Conservation (phyloP, 768 basidiomycete genomes). For the Thelephora ganbajun region DNA sequence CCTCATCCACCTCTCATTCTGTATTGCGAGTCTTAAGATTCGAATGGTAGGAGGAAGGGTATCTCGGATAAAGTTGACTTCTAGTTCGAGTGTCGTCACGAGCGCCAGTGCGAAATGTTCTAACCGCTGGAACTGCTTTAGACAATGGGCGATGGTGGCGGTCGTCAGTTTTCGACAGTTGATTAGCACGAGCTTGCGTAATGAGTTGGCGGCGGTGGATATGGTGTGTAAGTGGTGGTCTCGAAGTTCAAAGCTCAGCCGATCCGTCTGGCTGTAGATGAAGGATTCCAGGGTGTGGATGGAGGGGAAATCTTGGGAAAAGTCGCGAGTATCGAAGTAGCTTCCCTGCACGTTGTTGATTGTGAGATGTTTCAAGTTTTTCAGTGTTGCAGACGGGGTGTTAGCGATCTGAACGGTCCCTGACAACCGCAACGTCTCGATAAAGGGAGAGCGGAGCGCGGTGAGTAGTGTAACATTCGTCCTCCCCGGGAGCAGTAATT, state of each 20-base stretch:
- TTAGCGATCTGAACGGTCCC: conserved; percentile 8
- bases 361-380: conserved; percentile 16
- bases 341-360: conserved; percentile 21
- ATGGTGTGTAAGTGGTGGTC: conserved; percentile 21
- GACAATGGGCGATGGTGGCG: conserved; percentile 15
- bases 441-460: conserved; percentile 11
- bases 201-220: conserved; percentile 7
- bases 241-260: conserved; percentile 23
- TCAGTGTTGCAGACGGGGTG: conserved; percentile 3
- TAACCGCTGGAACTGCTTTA: conserved; percentile 15
- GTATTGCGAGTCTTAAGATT: conserved; percentile 23
- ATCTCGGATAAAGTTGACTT: conserved; percentile 17
- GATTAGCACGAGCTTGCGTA: conserved; percentile 23
- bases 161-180: conserved; percentile 21
- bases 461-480: conserved; percentile 19
- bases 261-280: conserved; percentile 19
- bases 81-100: conserved; percentile 21
- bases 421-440: conserved; percentile 21
- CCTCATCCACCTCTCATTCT: conserved; percentile 19
- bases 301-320: conserved; percentile 15
- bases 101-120: conserved; percentile 23
- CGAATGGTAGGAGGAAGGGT: conserved; percentile 15
- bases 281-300: conserved; percentile 20
- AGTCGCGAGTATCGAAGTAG: conserved; percentile 19
- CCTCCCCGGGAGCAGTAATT: conserved; percentile 18